phyloP scores from a whole-genome alignment of 768 basidiomycete species.

The Podaxis sp. region DNA sequence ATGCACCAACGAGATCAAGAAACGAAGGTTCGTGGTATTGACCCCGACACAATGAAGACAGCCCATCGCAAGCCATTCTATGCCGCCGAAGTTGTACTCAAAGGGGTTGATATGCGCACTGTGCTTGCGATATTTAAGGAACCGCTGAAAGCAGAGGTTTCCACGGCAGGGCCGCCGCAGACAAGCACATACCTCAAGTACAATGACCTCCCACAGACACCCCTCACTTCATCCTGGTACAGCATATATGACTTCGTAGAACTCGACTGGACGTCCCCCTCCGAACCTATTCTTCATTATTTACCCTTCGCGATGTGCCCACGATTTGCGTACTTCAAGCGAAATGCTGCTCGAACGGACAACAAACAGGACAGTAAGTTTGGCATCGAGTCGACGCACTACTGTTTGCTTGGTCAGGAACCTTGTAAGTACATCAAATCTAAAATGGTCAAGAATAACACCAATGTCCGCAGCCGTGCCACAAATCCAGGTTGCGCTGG shows the following conservation, averaged over 20 bases:
- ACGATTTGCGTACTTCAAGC: constrained; percentile 77
- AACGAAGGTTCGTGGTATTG: constrained; percentile 50
- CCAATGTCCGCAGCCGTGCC: constrained; percentile 43
- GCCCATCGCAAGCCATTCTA: constrained; percentile 81
- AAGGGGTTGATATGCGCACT: constrained; percentile 70
- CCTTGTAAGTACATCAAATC: constrained; percentile 44
- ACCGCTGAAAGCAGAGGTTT: constrained; percentile 56
- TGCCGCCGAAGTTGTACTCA: constrained; percentile 79
- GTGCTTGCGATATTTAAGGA: constrained; percentile 77
- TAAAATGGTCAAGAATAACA: not conserved
- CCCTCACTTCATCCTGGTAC: constrained; percentile 59
- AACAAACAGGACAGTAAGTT: constrained; percentile 66
- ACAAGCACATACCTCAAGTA: constrained; percentile 46
- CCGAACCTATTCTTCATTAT: constrained; percentile 58
- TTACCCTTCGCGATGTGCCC: constrained; percentile 76
- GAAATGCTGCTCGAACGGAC: constrained; percentile 39
- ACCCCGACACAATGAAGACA: constrained; percentile 53
- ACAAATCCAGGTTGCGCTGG: constrained; percentile 60
- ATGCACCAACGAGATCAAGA: constrained; percentile 92
- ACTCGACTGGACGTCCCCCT: constrained; percentile 56
- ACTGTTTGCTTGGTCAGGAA: constrained; percentile 72
- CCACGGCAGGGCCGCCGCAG: constrained; percentile 41
- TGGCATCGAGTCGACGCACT: constrained; percentile 79
- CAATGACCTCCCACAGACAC: constrained; percentile 37
- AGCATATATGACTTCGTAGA: constrained; percentile 83